Evolutionary conservation across 2,329 filamentous ascomycete genomes (phyloP).

Genomic region (Neonectria faginata): DNA sequence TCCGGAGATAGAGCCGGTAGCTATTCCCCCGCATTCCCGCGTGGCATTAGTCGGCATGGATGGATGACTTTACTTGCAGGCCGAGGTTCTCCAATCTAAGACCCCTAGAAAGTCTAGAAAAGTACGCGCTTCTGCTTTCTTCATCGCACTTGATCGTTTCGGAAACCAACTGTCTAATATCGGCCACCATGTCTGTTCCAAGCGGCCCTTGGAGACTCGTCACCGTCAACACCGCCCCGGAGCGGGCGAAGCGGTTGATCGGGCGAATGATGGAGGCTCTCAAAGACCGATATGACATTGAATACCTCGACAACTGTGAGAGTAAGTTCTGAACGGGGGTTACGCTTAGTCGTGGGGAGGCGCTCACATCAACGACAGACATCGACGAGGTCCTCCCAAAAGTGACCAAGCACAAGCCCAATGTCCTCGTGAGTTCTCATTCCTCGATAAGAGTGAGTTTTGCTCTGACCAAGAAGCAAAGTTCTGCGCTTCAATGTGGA

Average conservation of each 20-base stretch:
- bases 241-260: conserved; percentile 71
- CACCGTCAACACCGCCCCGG: conserved; percentile 76
- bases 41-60: neutral
- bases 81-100: conserved; percentile 20
- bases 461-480: conserved; percentile 41
- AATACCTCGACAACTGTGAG: conserved; percentile 71
- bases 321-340: conserved; percentile 54
- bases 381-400: conserved; percentile 67
- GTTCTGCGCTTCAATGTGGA: conserved; percentile 71
- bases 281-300: conserved; percentile 73
- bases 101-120: conserved; percentile 14
- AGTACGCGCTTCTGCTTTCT: neutral
- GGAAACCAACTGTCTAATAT: neutral
- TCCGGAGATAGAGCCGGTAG: conserved; percentile 24
- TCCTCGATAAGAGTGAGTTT: neutral
- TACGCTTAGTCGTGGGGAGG: neutral
- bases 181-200: conserved; percentile 22
- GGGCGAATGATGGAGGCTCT: conserved; percentile 71
- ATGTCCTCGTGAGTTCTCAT: conserved; percentile 44
- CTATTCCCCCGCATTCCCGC: conserved; percentile 24
- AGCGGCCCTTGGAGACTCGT: conserved; percentile 70
- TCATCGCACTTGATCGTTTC: neutral
- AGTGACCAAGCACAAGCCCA: conserved; percentile 54
- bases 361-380: conserved; percentile 45
- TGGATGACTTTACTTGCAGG: neutral